These are phyloP conservation scores for Macrocybe sp. DNA, from an alignment of 1,284 basidiomycete genomes.

Conservation along the genomic window DNA sequence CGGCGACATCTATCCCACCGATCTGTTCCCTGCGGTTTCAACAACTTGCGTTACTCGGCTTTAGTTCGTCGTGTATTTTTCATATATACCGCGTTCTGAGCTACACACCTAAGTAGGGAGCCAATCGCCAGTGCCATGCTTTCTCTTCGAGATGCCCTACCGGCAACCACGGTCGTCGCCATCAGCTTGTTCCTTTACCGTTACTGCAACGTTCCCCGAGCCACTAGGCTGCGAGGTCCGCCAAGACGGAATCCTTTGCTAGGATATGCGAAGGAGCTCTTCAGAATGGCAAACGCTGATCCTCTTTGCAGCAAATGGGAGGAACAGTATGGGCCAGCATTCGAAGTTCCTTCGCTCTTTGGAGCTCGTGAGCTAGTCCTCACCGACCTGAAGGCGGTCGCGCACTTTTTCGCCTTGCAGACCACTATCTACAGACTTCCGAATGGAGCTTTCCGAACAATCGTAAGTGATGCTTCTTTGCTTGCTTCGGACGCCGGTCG, in stretches of 20 bases:
- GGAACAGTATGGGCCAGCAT: not conserved
- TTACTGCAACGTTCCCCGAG: not conserved
- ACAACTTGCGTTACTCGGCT: too few relatives aligned
- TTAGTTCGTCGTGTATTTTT: too few relatives aligned
- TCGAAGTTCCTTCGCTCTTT: not conserved
- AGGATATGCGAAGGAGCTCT: slow-evolving; percentile 2
- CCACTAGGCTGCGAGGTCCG: not conserved
- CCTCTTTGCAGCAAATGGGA: not conserved
- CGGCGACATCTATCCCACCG: too few relatives aligned
- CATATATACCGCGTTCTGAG: too few relatives aligned
- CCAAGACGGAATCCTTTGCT: not conserved
- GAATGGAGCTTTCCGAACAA: not conserved
- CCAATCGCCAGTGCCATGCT: too few relatives aligned
- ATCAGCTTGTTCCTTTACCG: too few relatives aligned
- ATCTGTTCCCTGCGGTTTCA: too few relatives aligned
- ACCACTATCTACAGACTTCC: not conserved
- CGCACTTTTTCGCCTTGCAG: not conserved
- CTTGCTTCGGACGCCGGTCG: not conserved
- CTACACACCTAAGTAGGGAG: too few relatives aligned
- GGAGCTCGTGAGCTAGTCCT: not conserved
- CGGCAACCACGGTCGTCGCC: too few relatives aligned
- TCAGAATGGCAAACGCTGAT: not conserved
- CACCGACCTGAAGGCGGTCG: not conserved
- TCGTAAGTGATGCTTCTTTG: not conserved
- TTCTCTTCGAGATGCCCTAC: too few relatives aligned